A percentile compares a stretch with the other conserved stretches of the same genome.
phyloP scores from a whole-genome alignment of 2,329 filamentous ascomycete species.

The Monosporascus sp. region DNA sequence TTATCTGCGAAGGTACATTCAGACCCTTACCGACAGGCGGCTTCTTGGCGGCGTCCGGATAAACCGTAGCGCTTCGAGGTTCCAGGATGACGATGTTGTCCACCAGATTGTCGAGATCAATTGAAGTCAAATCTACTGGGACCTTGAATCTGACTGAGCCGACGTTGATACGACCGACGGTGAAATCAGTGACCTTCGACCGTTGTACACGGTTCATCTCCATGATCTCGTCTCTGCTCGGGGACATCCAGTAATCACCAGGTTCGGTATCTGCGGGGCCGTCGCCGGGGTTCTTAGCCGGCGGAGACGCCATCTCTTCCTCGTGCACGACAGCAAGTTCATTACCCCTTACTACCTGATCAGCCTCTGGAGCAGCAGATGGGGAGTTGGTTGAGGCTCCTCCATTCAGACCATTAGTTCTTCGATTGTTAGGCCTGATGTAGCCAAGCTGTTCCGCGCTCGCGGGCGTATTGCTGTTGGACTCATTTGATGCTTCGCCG shows the following conservation, averaged over 20 bases:
- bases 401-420: conserved; percentile 36
- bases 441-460: conserved; percentile 55
- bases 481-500: conserved; percentile 35
- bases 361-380: conserved; percentile 54
- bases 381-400: conserved; percentile 32
- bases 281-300: conserved; percentile 17
- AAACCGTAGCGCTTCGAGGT: conserved; percentile 80
- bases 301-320: conserved; percentile 44
- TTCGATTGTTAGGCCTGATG: conserved; percentile 42
- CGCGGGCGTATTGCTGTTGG: conserved; percentile 39
- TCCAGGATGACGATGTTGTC: conserved; percentile 71
- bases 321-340: conserved; percentile 78
- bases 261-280: conserved; percentile 42
- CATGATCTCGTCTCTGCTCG: conserved; percentile 67
- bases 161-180: conserved; percentile 75
- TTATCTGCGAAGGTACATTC: conserved; percentile 84
- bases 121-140: conserved; percentile 73
- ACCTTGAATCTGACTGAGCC: conserved; percentile 78
- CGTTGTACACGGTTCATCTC: conserved; percentile 77
- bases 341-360: conserved; percentile 61
- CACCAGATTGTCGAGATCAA: conserved; percentile 75
- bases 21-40: conserved; percentile 80
- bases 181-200: conserved; percentile 67
- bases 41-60: conserved; percentile 70
- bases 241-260: conserved; percentile 84